Percentiles rank a stretch among this genome's conserved stretches.
Conservation (phyloP, 1,284 basidiomycete species). For the Tilletia horrida region DNA sequence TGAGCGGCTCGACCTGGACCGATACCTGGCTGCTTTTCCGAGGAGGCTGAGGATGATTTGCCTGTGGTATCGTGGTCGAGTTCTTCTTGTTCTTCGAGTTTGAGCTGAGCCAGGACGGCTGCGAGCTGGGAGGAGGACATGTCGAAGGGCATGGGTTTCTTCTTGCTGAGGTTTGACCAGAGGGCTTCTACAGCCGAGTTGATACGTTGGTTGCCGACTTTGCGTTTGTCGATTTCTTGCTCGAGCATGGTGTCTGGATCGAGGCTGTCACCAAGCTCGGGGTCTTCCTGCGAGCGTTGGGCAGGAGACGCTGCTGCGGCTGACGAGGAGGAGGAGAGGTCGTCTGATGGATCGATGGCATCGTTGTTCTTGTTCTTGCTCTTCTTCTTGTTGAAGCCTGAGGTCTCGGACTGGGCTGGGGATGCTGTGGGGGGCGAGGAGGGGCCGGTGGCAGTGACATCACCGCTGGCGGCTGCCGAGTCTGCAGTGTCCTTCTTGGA, state of each 20-base stretch:
- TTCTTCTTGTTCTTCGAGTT: neutral
- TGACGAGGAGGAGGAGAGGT: neutral
- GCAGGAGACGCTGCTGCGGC: neutral
- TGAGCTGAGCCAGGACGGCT: conserved; percentile 10
- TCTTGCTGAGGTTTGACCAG: conserved; percentile 34
- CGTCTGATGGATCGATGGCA: neutral
- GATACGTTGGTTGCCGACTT: conserved; percentile 29
- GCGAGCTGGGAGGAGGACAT: conserved; percentile 8
- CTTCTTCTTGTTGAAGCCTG: neutral
- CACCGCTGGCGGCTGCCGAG: neutral
- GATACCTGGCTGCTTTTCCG: neutral
- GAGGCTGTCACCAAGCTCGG: neutral
- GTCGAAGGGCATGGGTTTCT: conserved; percentile 34
- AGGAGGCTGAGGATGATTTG: neutral
- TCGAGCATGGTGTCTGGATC: neutral
- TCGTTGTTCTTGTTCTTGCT: too few relatives aligned
- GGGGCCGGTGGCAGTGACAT: neutral
- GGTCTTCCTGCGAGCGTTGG: neutral
- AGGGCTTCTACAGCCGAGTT: conserved; percentile 35
- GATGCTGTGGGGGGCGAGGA: neutral
- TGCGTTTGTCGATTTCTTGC: conserved; percentile 29
- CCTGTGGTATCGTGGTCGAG: neutral
- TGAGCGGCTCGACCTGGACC: neutral
- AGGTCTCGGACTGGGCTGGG: neutral
- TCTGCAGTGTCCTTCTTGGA: conserved; percentile 9